Base-by-base conservation (phyloP, 1,284 basidiomycete species). In the Hortiboletus rubellus region DNA sequence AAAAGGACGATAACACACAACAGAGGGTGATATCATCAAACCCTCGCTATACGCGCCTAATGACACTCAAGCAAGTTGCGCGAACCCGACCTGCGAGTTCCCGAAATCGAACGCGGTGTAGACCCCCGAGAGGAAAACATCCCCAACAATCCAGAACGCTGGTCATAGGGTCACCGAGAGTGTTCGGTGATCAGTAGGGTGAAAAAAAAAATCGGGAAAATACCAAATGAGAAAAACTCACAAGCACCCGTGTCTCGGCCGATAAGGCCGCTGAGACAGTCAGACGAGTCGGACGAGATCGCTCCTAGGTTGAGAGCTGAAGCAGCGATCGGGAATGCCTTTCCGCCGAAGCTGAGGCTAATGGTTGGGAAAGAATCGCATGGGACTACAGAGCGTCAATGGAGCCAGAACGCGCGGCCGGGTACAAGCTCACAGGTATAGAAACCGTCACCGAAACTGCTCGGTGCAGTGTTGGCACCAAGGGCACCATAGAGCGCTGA, bases 41-140 rank as follows among this genome's bases (percentile, higher is more conserved):
- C 34, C 34, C 14, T 14, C 34, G 34, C 17, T n/a, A 38, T 17
- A 3, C 22, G 22, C 22, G 17, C 37, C 37, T n/a, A 10, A 17
- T n/a, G 12, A 27, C 42, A 40, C 18, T 62, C 43, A 63, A 50
- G 60, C 60, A 22, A 63, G 58, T 7, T 37, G 10, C 0, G 63
- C 65, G 30, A 66, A 66, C 18, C 65, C 64, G 30, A 66, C 65
- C 5, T 3, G 50, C 0, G 18, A 1, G 18, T 52, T 49, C 27
- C 47, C 48, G 10, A 57, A 1, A 36, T 67, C 63, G 34, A 65
- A 66, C 2, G 34, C n/a, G 33, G 65, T 61, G 37, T 66, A 67
- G 10, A 61, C 59, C 0, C 48, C 34, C 3, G 17, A 27, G 22
- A 67, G 58, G 52, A 67, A 67, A 14, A 54, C 31, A 31, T 67